A percentile compares a stretch with the other conserved stretches of the same genome.
Conservation (phyloP, 495 filamentous ascomycete genomes). For the Aspergillus avenaceus region DNA sequence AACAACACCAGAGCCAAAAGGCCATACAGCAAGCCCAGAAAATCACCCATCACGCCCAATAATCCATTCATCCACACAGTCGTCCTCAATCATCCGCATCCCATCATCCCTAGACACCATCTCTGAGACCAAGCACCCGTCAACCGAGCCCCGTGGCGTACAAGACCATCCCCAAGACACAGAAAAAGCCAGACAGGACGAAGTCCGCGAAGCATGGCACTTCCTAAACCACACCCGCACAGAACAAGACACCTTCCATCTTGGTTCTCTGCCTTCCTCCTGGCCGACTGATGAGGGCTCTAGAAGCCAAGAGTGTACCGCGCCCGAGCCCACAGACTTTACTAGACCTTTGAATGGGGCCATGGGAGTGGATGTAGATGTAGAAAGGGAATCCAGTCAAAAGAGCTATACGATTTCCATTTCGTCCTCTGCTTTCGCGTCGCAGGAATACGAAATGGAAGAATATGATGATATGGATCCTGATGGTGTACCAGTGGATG, state of each 20-base stretch:
- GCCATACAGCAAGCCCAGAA: neutral
- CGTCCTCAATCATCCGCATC: constrained; percentile 3
- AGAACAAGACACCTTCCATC: constrained; percentile 10
- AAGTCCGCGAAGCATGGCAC: constrained; percentile 24
- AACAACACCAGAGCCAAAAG: neutral
- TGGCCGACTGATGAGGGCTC: constrained; percentile 21
- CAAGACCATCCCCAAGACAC: constrained; percentile 1
- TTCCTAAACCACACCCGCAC: constrained; percentile 22
- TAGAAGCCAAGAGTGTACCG: constrained; percentile 7
- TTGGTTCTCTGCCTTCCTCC: constrained; percentile 30
- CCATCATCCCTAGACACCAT: constrained; percentile 12
- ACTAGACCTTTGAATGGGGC: too few species aligned
- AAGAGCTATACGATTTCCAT: constrained; percentile 2
- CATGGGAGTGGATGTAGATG: too few species aligned
- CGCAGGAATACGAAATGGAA: constrained; percentile 7
- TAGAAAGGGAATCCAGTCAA: neutral
- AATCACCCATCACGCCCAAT: neutral
- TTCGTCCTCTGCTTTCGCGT: constrained; percentile 16
- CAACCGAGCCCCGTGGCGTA: constrained; percentile 1
- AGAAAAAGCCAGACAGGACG: constrained; percentile 16
- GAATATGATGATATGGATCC: neutral
- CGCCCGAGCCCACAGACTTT: too few species aligned
- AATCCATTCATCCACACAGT: neutral
- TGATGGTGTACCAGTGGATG: neutral
- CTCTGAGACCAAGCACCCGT: neutral